A percentile compares a stretch with the other conserved stretches of the same genome.
These are phyloP conservation scores for Metarhizium guizhouense DNA, from an alignment of 2,329 filamentous ascomycete species.

Conservation along the genomic window DNA sequence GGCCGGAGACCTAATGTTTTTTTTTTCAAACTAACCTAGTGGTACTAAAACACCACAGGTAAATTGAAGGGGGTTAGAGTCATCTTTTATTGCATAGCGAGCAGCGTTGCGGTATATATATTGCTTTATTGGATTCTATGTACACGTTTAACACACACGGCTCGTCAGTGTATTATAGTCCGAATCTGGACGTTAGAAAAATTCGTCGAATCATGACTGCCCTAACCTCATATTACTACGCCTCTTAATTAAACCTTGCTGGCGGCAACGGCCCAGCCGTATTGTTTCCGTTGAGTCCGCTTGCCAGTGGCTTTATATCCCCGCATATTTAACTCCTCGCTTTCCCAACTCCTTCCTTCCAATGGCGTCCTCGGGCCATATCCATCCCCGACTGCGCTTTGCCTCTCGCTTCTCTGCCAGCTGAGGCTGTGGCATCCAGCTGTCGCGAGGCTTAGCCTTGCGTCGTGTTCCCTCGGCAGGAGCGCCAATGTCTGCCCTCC, in stretches of 20 bases:
- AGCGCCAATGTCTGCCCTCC: slow-evolving; percentile 64
- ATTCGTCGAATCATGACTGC: not conserved
- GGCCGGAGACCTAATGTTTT: no score
- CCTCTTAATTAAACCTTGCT: not conserved
- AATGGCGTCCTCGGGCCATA: slow-evolving; percentile 65
- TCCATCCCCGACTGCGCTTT: slow-evolving; percentile 66
- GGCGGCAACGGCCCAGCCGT: not conserved
- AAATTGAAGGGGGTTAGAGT: not conserved
- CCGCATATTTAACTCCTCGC: slow-evolving; percentile 51
- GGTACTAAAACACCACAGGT: not conserved
- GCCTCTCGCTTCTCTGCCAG: slow-evolving; percentile 67
- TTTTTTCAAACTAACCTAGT: not conserved
- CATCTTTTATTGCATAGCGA: not conserved
- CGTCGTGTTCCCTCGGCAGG: slow-evolving; percentile 64
- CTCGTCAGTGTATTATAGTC: not conserved
- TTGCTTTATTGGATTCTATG: not conserved
- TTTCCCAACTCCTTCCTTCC: slow-evolving; percentile 64
- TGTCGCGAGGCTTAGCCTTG: slow-evolving; percentile 60
- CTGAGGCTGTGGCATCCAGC: slow-evolving; percentile 68
- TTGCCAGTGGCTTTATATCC: slow-evolving; percentile 2
- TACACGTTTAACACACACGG: not conserved
- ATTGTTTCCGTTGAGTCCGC: not conserved
- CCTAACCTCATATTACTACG: not conserved
- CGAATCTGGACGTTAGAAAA: not conserved
- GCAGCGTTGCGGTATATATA: not conserved